Evolutionary conservation across 805 yeast genomes (phyloP).

Genomic region (Huiozyma sinensis): DNA sequence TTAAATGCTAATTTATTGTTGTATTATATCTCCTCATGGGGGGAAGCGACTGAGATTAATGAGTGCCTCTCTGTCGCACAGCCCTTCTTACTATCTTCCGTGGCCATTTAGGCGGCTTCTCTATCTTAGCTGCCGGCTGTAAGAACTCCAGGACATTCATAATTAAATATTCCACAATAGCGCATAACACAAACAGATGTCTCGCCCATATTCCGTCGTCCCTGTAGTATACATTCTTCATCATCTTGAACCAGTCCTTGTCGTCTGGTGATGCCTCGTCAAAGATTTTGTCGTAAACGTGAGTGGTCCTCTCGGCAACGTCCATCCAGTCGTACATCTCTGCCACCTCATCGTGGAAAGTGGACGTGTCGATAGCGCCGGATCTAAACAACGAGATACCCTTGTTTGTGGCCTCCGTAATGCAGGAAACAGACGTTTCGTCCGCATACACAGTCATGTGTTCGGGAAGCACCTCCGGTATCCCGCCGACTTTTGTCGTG

Average conservation of each 20-base stretch:
- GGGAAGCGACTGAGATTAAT: background rate
- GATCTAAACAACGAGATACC: conserved; percentile 56
- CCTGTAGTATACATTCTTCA: conserved; percentile 48
- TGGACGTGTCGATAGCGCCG: conserved; percentile 54
- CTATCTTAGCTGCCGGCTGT: conserved; percentile 63
- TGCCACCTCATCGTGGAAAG: conserved; percentile 67
- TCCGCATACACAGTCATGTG: conserved; percentile 89
- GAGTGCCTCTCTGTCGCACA: background rate
- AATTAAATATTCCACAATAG: conserved; percentile 67
- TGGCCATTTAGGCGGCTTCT: conserved; percentile 75
- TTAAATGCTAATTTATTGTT: background rate
- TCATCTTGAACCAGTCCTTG: conserved; percentile 46
- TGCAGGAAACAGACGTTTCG: conserved; percentile 69
- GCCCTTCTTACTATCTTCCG: conserved; percentile 1
- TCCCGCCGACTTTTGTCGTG: conserved; percentile 94
- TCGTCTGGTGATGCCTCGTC: conserved; percentile 31
- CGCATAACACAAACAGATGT: conserved; percentile 66
- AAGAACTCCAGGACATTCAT: conserved; percentile 53
- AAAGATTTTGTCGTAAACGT: conserved; percentile 51
- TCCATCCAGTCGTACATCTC: conserved; percentile 87
- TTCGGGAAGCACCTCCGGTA: conserved; percentile 88
- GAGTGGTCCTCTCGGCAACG: conserved; percentile 77
- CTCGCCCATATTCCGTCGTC: conserved; percentile 80
- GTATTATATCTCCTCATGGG: background rate
- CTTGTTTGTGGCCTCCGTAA: conserved; percentile 57